phyloP scores from a whole-genome alignment of 2,329 filamentous ascomycete genomes.

The Helicocarpus griseus region DNA sequence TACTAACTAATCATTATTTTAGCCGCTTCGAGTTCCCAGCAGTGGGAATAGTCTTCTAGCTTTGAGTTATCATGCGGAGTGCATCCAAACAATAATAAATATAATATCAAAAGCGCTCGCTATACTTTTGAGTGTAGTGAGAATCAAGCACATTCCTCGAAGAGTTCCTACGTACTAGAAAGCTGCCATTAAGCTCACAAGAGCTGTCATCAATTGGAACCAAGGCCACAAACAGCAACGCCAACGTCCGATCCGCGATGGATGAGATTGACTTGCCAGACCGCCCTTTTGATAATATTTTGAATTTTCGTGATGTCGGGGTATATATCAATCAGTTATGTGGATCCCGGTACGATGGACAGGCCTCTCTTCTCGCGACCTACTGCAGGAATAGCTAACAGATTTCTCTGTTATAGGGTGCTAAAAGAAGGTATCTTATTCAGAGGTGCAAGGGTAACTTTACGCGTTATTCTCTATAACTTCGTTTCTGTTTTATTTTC shows the following conservation, averaged over 20 bases:
- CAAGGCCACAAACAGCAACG: too few relatives aligned
- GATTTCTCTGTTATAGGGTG: constrained; percentile 20
- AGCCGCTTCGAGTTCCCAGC: too few relatives aligned
- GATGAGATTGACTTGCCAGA: constrained; percentile 15
- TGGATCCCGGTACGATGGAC: constrained; percentile 41
- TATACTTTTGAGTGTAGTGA: too few relatives aligned
- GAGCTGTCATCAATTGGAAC: too few relatives aligned
- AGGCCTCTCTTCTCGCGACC: neutral
- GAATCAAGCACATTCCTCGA: too few relatives aligned
- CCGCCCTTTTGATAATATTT: constrained; percentile 46
- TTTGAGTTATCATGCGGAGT: too few relatives aligned
- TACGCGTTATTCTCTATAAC: neutral
- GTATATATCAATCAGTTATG: constrained; percentile 53
- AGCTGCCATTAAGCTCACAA: too few relatives aligned
- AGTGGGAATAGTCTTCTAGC: too few relatives aligned
- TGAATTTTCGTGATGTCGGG: constrained; percentile 72
- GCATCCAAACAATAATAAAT: too few relatives aligned
- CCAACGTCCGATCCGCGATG: neutral
- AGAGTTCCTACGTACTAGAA: too few relatives aligned
- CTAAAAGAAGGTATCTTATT: constrained; percentile 56
- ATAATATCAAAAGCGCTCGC: too few relatives aligned
- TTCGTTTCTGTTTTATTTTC: neutral
- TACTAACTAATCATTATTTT: too few relatives aligned
- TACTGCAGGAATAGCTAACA: neutral
- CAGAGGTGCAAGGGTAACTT: constrained; percentile 54